Evolutionary conservation across 2,329 filamentous ascomycete genomes (phyloP), one percentile per base, ranked within the genome.

Genomic region (Myotisia sp.): DNA sequence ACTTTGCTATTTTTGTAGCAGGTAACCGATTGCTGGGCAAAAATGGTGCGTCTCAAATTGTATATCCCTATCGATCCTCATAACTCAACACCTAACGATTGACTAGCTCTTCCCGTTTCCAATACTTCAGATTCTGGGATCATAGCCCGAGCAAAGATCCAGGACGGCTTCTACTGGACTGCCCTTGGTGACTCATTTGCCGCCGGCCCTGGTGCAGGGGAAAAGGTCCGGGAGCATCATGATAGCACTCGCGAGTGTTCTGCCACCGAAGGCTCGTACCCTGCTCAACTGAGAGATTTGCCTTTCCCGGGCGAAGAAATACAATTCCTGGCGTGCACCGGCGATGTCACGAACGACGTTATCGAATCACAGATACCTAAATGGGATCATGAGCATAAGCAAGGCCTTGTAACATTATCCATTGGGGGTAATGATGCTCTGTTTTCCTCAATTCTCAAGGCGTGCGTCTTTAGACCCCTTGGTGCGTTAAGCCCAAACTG

Each of bases 181-280:
- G 26, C 26, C 26, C 26, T 29, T 9, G 26, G 26, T 7, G 26
- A 29, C 13, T 29, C 26, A 9, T 29, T 29, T 14, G 26, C 26
- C 8, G 26, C 26, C 6, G 26, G 26, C 8, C 26, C 26, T 7
- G 26, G 26, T 29, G 26, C 26, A 9, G 26, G 26, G 13, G 22
- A 24, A 24, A 6, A 6, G n/a, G 8, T 6, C 26, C 7, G 14
- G 14, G 26, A 7, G 8, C 26, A 29, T 7, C 6, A 7, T 9
- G 8, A 9, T 9, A 13, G 14, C 7, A 13, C 7, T 9, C 26
- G 26, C 8, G 13, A 14, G 6, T 29, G 26, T 14, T 7, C 6
- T 9, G 26, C 13, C 14, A 6, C 6, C 8, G 26, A 29, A 7
- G 13, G 13, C 26, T 6, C 8, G 7, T 29, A 29, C 14, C 26